phyloP scores from a whole-genome alignment of 2,329 filamentous ascomycete species.

The Pestalotiopsis sp. region DNA sequence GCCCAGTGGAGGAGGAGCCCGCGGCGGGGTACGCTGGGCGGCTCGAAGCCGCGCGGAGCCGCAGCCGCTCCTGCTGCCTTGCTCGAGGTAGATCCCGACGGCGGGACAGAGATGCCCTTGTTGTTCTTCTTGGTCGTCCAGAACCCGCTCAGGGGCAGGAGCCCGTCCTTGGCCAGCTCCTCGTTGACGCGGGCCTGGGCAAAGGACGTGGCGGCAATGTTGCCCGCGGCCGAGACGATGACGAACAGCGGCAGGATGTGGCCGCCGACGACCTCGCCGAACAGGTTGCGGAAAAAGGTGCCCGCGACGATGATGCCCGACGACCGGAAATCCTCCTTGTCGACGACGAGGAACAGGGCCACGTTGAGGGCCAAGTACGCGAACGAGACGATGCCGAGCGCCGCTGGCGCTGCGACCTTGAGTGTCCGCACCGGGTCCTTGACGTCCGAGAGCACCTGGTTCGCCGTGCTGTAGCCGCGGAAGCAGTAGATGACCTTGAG shows the following conservation, averaged over 20 bases:
- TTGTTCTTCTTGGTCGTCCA: slow-evolving; percentile 28
- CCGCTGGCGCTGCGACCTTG: slow-evolving; percentile 57
- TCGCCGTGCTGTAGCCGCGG: slow-evolving; percentile 57
- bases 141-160: slow-evolving; percentile 44
- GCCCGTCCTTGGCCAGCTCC: slow-evolving; percentile 48
- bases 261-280: slow-evolving; percentile 44
- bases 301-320: slow-evolving; percentile 59
- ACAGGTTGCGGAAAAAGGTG: slow-evolving; percentile 60
- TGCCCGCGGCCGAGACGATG: slow-evolving; percentile 49
- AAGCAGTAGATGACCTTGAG: slow-evolving; percentile 61
- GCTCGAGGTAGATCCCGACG: not conserved
- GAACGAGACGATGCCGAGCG: slow-evolving; percentile 55
- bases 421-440: slow-evolving; percentile 60
- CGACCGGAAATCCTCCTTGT: slow-evolving; percentile 54
- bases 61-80: not conserved
- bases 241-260: slow-evolving; percentile 48
- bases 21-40: slow-evolving; percentile 26
- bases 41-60: slow-evolving; percentile 7
- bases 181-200: slow-evolving; percentile 50
- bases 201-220: slow-evolving; percentile 51
- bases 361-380: slow-evolving; percentile 61
- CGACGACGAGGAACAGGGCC: slow-evolving; percentile 62
- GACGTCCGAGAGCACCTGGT: slow-evolving; percentile 60
- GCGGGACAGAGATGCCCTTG: not conserved
- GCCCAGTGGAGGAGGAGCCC: slow-evolving; percentile 61